Conservation (phyloP, 83 land plant genomes). For the Picea engelmannii region DNA sequence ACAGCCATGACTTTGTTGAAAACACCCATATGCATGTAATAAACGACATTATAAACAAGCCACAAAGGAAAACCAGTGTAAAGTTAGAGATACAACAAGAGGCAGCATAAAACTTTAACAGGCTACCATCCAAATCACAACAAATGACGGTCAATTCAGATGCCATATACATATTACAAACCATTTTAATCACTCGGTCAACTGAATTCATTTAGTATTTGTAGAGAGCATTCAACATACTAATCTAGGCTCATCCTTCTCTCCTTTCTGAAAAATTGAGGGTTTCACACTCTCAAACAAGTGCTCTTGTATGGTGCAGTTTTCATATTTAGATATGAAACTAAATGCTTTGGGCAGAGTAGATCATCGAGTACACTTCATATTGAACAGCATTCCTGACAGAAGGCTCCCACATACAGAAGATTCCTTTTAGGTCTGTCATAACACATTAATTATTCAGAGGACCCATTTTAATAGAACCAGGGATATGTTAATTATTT, state of each 20-base stretch:
- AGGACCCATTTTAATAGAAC: neutral
- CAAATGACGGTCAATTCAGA: neutral
- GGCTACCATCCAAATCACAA: neutral
- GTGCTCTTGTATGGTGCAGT: neutral
- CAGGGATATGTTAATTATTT: neutral
- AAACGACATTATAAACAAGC: neutral
- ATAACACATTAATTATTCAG: neutral
- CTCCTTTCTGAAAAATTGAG: neutral
- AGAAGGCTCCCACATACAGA: neutral
- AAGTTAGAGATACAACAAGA: neutral
- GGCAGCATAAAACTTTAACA: neutral
- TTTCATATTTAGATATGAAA: neutral
- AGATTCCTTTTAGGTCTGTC: neutral
- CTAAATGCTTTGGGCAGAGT: neutral
- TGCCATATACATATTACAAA: neutral
- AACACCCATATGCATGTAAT: neutral
- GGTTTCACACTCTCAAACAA: neutral
- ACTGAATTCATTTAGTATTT: neutral
- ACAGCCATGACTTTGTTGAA: neutral
- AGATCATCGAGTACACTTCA: neutral
- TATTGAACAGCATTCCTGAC: neutral
- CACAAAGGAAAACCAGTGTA: neutral
- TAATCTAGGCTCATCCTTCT: neutral
- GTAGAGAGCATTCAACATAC: neutral
- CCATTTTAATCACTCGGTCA: neutral